Evolutionary conservation across 2,329 filamentous ascomycete genomes (phyloP), one percentile per base, ranked within the genome.

Genomic region (Colletotrichum paranaense): DNA sequence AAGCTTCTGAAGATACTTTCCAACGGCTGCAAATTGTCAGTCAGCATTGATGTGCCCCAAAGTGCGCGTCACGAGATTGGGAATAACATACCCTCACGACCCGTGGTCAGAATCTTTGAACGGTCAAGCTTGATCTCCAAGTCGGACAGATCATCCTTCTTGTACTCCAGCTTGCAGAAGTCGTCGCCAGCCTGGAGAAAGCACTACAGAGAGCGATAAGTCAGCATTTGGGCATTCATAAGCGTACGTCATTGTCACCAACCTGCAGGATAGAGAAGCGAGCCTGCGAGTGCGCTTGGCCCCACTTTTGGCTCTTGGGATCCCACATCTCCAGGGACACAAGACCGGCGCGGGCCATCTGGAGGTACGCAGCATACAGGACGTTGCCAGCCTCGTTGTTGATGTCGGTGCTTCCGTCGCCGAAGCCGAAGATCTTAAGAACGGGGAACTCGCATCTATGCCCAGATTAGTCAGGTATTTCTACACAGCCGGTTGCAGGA

Each of bases 291-390:
- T 98, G 95, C 76, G 93, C 90, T 83, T 98, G 95, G 9, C 95
- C 95, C 95, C 95, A 98, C 85, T 97, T 98, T 76, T 92, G 88
- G 78, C 89, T 92, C 85, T 95, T 95, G 6, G 95, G 95, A 79
- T 98, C 95, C 95, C 95, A 98, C 88, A 97, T 95, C 81, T 98
- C 96, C 26, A 98, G 88, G 1, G 95, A 93, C 6, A 92, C 90
- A 57, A 99, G 87, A 74, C 97, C 97, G n/a, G 95, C 95, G 49
- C 95, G 91, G 16, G 97, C 97, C 96, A 99, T 98, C 77, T 92
- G 92, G 11, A 99, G 89, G 82, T 98, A 99, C 2, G 93, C 92
- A 0, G 92, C 91, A 79, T 96, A 98, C 8, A 98, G 90, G 7
- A 99, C 91, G 79, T 98, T 93, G 56, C 95, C 95, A 11, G 95